Base-by-base conservation (phyloP, 2,329 filamentous ascomycete species). In the Paecilomyces sp. region DNA sequence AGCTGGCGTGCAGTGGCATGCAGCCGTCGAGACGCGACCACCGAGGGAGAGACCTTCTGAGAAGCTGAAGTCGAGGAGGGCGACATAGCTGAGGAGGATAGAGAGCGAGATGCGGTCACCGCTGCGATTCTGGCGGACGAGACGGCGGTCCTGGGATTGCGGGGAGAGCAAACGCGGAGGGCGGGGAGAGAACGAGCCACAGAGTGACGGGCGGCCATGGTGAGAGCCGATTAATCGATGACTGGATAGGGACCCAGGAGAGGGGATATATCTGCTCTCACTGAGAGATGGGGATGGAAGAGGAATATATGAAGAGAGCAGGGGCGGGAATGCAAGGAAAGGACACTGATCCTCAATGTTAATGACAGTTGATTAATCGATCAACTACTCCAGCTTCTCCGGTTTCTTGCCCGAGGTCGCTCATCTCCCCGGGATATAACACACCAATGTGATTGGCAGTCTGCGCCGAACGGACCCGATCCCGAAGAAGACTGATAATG, bases 1-100 rank as follows among this genome's bases (percentile, higher is more conserved):
- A 84, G 73, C 60, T 84, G 82, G 59, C 77, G 74, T 8, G 80
- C 78, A 5, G 84, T 85, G 57, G 80, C 81, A 71, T 87, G 83
- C 50, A 87, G 65, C 50, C 67, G 63, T 30, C 72, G 70, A 15
- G 64, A 62, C 18, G 70, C 67, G 33, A 68, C 65, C 41, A 68
- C 61, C 24, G 71, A 63, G 6, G 59, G 47, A 28, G 67, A 65
- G 5, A 31, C n/a, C 12, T 30, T 56, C 54, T 54, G 47, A 7
- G 67, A 57, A 52, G 60, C 33, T 28, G 60, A 25, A 55, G 18
- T 53, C 11, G 51, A 60, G 25, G 52, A 55, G n/a, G 51, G n/a
- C 4, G 59, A 55, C 24, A 54, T 53, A 6, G 41, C 41, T 22
- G 56, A 41, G 15, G 41, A n/a, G 3, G 55, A 57, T n/a, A 53